Conservation (phyloP, 306 rosid species). For the Glycine latifolia region DNA sequence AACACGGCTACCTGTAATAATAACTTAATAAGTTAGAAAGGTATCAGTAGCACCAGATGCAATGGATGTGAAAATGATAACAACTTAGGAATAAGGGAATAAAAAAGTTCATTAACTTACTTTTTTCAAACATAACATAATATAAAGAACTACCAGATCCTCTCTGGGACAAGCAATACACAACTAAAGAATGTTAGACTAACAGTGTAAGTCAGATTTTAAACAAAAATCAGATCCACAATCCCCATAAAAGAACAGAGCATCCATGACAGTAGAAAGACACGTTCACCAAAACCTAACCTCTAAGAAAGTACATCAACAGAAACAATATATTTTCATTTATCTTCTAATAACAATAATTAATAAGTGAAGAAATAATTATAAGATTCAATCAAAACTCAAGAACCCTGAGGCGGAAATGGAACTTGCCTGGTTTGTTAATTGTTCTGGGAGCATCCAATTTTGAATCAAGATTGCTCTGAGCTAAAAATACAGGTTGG, state of each 20-base stretch:
- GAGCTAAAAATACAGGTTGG: slow-evolving; percentile 69
- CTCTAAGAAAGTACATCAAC: background rate
- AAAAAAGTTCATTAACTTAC: background rate
- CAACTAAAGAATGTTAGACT: too few species aligned
- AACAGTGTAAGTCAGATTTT: slow-evolving; percentile 11
- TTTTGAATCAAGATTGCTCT: slow-evolving; percentile 63
- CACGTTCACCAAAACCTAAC: background rate
- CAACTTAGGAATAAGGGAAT: background rate
- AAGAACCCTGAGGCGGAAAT: slow-evolving; percentile 23
- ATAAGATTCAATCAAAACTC: background rate
- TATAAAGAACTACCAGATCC: background rate
- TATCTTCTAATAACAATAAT: background rate
- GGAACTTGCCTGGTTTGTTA: slow-evolving; percentile 64
- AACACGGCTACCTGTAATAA: background rate
- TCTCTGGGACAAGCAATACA: slow-evolving; percentile 3
- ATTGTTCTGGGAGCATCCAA: slow-evolving; percentile 55
- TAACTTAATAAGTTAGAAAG: background rate
- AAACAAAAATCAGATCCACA: slow-evolving; percentile 5
- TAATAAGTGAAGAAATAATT: slow-evolving; percentile 17
- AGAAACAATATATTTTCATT: slow-evolving; percentile 11
- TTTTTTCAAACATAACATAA: background rate
- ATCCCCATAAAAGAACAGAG: slow-evolving; percentile 16
- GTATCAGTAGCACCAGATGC: too few species aligned
- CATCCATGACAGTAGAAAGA: background rate
- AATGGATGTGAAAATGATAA: too few species aligned